These are phyloP conservation scores for Nyssa sinensis DNA, from an alignment of 148 eudicot genomes.

Conservation along the genomic window DNA sequence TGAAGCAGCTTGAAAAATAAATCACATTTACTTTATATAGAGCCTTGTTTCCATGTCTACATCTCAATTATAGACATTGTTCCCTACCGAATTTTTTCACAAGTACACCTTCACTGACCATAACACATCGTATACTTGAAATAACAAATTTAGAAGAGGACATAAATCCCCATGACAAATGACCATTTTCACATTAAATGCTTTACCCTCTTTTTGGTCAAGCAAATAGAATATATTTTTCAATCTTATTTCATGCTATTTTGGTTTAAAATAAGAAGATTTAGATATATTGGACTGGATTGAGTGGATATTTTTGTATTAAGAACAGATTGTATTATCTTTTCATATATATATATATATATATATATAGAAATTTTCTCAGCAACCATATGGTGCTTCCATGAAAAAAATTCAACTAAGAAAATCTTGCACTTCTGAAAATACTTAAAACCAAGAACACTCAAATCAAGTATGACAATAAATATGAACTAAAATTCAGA, in stretches of 20 bases:
- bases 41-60: no score
- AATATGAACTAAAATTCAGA: background rate
- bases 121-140: constrained; percentile 2
- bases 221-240: background rate
- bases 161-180: background rate
- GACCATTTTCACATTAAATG: background rate
- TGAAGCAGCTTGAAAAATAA: no score
- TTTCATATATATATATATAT: no score
- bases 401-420: background rate
- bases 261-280: background rate
- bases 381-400: background rate
- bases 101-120: background rate
- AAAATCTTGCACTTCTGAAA: background rate
- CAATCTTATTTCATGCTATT: background rate
- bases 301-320: no score
- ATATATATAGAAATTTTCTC: no score
- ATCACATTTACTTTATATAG: no score
- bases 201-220: background rate
- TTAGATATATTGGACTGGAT: no score
- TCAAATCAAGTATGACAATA: background rate
- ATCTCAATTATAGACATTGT: no score
- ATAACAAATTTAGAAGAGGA: background rate
- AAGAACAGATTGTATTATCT: no score
- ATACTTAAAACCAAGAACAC: background rate
- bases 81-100: no score